Base-by-base conservation (phyloP, 2,329 filamentous ascomycete species). In the Botrytis pseudocinerea region DNA sequence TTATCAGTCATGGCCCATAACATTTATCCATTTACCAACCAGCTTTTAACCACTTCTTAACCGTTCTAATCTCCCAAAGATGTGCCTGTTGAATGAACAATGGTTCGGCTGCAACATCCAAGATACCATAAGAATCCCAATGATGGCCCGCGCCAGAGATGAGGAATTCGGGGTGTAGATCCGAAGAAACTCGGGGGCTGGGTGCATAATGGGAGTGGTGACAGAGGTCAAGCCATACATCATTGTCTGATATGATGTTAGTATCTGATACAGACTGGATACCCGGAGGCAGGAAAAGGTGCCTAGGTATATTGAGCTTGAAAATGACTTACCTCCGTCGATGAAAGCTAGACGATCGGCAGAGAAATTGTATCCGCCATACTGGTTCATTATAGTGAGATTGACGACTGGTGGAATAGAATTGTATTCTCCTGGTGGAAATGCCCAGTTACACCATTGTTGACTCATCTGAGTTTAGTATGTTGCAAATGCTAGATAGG, bases 361-460 rank as follows among this genome's bases (percentile, higher is more conserved):
- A 28, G 80, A 79, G 68, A 87, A 80, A 74, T 85, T 80, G 76
- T 83, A 85, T 4, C 82, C 84, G 7, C 86, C 86, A 75, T 86
- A 87, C 59, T 79, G 79, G 73, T 85, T 85, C 78, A 84, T 84
- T 14, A 78, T 76, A 4, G 78, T 77, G 5, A 85, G 75, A 70
- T 86, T 81, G 0, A 86, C 86, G 0, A 80, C 82, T 0, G 81
- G 57, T 0, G 85, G 84, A 35, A 87, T 83, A 44, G 77, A 76
- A 75, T 85, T 86, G 79, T 84, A 82, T 40, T 81, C 70, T 0
- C 86, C 86, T 1, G 81, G 74, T 0, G 85, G 84, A 75, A 87
- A 88, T 1, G 86, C 85, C 85, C 86, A 86, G n/a, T 77, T 83
- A 76, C 86, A 88, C 85, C 86, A 88, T 78, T 87, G 76, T 76